Base-by-base conservation (phyloP, 2,329 filamentous ascomycete species). In the Mycosphaerella sp. region DNA sequence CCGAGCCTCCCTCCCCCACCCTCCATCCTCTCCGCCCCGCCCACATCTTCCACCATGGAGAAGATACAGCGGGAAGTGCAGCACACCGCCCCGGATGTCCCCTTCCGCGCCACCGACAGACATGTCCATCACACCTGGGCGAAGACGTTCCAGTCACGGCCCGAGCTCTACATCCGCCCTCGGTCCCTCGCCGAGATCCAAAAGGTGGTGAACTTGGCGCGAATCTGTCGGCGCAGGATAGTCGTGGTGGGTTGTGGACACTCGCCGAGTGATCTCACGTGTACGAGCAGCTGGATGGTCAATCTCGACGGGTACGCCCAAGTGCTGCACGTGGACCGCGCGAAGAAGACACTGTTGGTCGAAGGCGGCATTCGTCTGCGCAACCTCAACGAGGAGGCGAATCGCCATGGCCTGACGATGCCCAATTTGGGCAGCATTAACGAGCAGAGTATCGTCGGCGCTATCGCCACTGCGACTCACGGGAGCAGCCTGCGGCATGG, bases 361-460 rank as follows among this genome's bases (percentile, higher is more conserved):
- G 81, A 97, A 73, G 86, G 87, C n/a, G 93, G 93, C 12, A 95
- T 97, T 60, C 80, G 92, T 17, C 76, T 98, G 57, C 82, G 82
- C 63, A 75, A 84, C 56, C 75, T 98, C 54, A 86, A 89, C 59
- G 78, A 80, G 42, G 81, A 83, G 65, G 82, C 96, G 32, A 89
- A 88, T 61, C 78, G 80, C 51, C 73, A 84, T 64, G 89, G 89
- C 0, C 78, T 95, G 59, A 89, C 90, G 2, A 85, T 98, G 80
- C 87, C 88, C 29, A 96, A 95, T 69, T 76, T 97, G 44, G 93
- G 93, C 36, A 95, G 89, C 70, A 98, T 98, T 72, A 90, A 96
- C 69, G 83, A 89, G 64, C 93, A 98, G 76, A 93, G 87, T 55
- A 85, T 97, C 58, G 90, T 89, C 1, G 93, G 93, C 29, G 91